Base-by-base conservation (phyloP, 2,329 filamentous ascomycete species). In the Fonsecaea multimorphosa region DNA sequence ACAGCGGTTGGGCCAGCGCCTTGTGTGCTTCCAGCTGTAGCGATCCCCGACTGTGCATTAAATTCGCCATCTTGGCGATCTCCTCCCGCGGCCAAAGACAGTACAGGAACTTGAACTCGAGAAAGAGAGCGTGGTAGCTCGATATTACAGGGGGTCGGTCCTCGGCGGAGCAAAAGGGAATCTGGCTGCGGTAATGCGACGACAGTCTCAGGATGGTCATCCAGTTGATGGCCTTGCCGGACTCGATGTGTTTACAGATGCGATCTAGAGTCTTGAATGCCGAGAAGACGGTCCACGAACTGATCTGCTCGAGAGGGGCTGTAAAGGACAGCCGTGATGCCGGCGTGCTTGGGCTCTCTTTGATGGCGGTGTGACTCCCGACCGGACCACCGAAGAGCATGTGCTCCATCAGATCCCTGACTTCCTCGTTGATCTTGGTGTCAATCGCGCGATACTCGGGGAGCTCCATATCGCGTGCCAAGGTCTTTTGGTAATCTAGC, bases 381-480 rank as follows among this genome's bases (percentile, higher is more conserved):
- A 49, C n/a, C 0, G 56, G 56, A 14, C 56, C 56, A 8, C 56
- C 56, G 16, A 40, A 58, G 16, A 58, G 56, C 0, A 49, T 36
- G 56, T 29, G n/a, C 56, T 58, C 56, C 56, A 58, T 58, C 38
- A 58, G 16, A 49, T 51, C 38, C 34, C 22, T 58, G 19, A 58
- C 56, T 9, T 58, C 56, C 31, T 27, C 56, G 7, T 58, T 58
- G 56, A 51, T 27, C 16, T 58, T 58, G 2, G 24, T 16, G 14
- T 58, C 34, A 16, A 58, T 9, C 31, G 38, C 27, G 3, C 34
- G 16, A 29, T 58, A 58, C n/a, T 46, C 3, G 4, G 44, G 44
- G 8, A 49, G 44, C 11, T 49, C 22, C 6, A 12, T 27, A 12
- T 9, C 19, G 8, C 19, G 8, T 5, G 22, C 44, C 19, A 22